Percentiles rank a stretch among this genome's conserved stretches.
Evolutionary conservation across 2,329 filamentous ascomycete genomes (phyloP).

Genomic region (Trichoderma arundinaceum): DNA sequence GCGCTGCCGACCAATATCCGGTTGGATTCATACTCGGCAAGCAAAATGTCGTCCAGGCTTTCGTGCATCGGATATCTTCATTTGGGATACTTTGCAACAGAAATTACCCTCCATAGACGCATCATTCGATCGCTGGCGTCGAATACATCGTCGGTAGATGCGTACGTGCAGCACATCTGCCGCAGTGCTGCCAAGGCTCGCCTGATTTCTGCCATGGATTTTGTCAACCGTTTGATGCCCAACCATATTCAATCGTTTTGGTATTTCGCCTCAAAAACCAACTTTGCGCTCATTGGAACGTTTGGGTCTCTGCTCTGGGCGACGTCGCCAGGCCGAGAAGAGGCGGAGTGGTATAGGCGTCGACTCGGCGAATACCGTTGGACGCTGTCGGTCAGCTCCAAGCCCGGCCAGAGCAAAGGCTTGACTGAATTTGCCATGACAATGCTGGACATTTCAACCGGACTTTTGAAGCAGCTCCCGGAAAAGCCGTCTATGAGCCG

Average conservation of each 20-base stretch:
- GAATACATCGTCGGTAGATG: conserved; percentile 60
- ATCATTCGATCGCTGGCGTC: conserved; percentile 79
- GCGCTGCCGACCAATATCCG: conserved; percentile 67
- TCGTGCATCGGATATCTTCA: conserved; percentile 79
- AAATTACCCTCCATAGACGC: conserved; percentile 89
- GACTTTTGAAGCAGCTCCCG: conserved; percentile 70
- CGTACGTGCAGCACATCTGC: conserved; percentile 89
- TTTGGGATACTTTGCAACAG: conserved; percentile 89
- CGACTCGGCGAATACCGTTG: conserved; percentile 89
- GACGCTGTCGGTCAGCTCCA: conserved; percentile 86
- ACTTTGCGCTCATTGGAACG: conserved; percentile 93
- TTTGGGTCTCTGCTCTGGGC: conserved; percentile 91
- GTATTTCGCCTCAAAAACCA: conserved; percentile 86
- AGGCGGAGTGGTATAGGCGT: conserved; percentile 89
- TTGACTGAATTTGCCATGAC: conserved; percentile 76
- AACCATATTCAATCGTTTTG: conserved; percentile 89
- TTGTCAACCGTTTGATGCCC: conserved; percentile 89
- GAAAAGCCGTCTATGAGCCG: conserved; percentile 72
- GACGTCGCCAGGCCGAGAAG: conserved; percentile 83
- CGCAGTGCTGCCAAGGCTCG: conserved; percentile 92
- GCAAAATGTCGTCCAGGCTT: conserved; percentile 51
- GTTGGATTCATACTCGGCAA: conserved; percentile 64
- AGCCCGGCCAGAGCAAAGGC: conserved; percentile 65
- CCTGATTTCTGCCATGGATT: conserved; percentile 95
- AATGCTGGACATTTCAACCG: conserved; percentile 75